Conservation (phyloP, 2,329 filamentous ascomycete species). For the Colletotrichum cereale region DNA sequence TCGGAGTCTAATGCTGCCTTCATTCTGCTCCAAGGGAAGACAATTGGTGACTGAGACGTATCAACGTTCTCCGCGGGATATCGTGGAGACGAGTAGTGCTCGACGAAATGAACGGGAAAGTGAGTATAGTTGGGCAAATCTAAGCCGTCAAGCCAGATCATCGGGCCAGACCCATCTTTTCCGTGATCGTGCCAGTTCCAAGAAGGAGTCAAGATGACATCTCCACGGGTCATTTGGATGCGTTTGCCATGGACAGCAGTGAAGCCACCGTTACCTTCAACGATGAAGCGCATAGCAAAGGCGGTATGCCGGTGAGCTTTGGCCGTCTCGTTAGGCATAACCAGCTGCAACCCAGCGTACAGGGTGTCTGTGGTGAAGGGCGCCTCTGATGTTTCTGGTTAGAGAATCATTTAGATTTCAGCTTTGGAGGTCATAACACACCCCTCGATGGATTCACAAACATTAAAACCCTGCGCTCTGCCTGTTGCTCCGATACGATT, state of each 20-base stretch:
- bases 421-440: conserved; percentile 42
- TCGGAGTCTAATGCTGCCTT: conserved; percentile 54
- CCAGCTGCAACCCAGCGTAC: conserved; percentile 66
- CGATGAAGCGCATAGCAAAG: conserved; percentile 67
- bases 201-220: conserved; percentile 67
- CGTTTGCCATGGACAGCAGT: conserved; percentile 65
- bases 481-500: conserved; percentile 50
- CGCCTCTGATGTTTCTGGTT: conserved; percentile 49
- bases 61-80: conserved; percentile 59
- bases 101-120: conserved; percentile 65
- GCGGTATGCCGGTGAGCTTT: conserved; percentile 65
- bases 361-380: conserved; percentile 68
- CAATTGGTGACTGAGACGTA: conserved; percentile 54
- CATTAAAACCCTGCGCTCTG: conserved; percentile 54
- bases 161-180: conserved; percentile 63
- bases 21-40: conserved; percentile 64
- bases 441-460: conserved; percentile 51
- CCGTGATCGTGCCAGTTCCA: conserved; percentile 71
- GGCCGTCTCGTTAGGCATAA: conserved; percentile 65
- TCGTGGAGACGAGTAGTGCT: conserved; percentile 58
- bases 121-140: conserved; percentile 64
- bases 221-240: conserved; percentile 62
- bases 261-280: conserved; percentile 66
- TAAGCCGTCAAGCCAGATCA: conserved; percentile 69
- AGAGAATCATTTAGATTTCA: not conserved